Base-by-base conservation (phyloP, 805 yeast species). In the Ogataea minuta region DNA sequence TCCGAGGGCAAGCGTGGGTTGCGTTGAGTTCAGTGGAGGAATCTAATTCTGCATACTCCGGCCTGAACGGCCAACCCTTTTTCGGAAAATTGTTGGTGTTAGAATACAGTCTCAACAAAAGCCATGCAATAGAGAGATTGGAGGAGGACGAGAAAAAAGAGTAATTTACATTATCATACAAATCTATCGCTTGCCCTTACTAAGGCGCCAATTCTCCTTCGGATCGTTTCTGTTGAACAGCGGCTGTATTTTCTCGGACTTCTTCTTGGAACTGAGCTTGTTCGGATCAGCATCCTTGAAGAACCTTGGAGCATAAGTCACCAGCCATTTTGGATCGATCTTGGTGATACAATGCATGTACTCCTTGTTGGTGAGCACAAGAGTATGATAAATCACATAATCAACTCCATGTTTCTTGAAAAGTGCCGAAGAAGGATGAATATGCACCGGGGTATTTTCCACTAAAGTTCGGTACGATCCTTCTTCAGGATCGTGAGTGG, bases 341-440 rank as follows among this genome's bases (percentile, higher is more conserved):
- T 75, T 74, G 12, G 90, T 84, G 20, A 84, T 81, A 51, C 88
- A 88, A 40, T 93, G 84, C 96, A 91, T 88, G 56, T 85, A 93
- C 68, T 91, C 98, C 55, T 81, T 80, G 11, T 84, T 76, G 0
- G 99, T 91, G 48, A 88, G 70, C 21, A 89, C 75, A 37, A 89
- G 70, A 23, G 89, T 84, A 54, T 89, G 89, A 54, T 87, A 90
- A 7, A 91, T 60, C 31, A 89, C 83, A 63, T 86, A 87, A 44
- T 84, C 91, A 9, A 91, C 85, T 2, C 60, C 61, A 25, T 52
- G 50, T 28, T 68, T 71, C 41, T 66, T 67, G 54, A 73, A 77
- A 13, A 91, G 59, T 4, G 88, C 66, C 44, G 95, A 84, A 2
- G 95, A 84, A 1, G 99, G 99, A 59, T 91, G 97, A 43, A 91